phyloP scores from a whole-genome alignment of 352 stramenopile genomes.

The Phytopythium mirpurense region DNA sequence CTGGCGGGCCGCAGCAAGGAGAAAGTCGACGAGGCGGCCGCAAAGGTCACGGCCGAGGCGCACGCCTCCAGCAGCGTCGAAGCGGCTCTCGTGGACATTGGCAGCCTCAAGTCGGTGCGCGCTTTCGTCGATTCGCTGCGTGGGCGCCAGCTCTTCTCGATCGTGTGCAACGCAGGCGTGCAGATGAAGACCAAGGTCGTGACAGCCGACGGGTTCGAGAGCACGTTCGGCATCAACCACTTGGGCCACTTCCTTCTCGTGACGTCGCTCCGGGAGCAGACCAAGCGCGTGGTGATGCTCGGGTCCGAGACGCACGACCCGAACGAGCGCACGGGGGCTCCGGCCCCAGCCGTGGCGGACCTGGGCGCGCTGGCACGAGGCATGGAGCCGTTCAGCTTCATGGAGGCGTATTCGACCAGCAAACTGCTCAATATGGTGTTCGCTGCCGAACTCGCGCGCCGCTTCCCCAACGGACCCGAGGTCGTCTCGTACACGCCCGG shows the following conservation, averaged over 20 bases:
- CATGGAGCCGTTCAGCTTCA: constrained; percentile 11
- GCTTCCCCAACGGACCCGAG: constrained; percentile 11
- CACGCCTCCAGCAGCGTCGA: not conserved
- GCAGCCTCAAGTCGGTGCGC: not conserved
- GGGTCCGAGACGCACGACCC: constrained; percentile 22
- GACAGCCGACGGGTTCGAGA: not conserved
- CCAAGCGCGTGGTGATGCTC: constrained; percentile 26
- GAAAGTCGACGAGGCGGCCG: constrained; percentile 8
- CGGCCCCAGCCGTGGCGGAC: constrained; percentile 22
- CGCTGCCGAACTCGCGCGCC: constrained; percentile 29
- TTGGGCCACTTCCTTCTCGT: constrained; percentile 3
- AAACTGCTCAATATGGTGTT: constrained; percentile 47
- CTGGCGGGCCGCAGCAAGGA: constrained; percentile 3
- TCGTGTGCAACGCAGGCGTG: constrained; percentile 1
- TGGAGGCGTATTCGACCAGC: constrained; percentile 27
- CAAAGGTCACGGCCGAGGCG: constrained; percentile 1
- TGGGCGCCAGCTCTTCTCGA: constrained; percentile 1
- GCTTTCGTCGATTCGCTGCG: not conserved
- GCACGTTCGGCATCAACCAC: constrained; percentile 3
- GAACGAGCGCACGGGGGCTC: constrained; percentile 5
- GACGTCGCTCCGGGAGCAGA: constrained; percentile 9
- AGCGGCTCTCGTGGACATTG: not conserved
- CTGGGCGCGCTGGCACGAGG: constrained; percentile 28
- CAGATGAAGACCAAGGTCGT: constrained; percentile 4
- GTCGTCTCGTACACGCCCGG: constrained; percentile 31